Evolutionary conservation across 495 filamentous ascomycete genomes (phyloP).

Genomic region (Podospora tetraspora): DNA sequence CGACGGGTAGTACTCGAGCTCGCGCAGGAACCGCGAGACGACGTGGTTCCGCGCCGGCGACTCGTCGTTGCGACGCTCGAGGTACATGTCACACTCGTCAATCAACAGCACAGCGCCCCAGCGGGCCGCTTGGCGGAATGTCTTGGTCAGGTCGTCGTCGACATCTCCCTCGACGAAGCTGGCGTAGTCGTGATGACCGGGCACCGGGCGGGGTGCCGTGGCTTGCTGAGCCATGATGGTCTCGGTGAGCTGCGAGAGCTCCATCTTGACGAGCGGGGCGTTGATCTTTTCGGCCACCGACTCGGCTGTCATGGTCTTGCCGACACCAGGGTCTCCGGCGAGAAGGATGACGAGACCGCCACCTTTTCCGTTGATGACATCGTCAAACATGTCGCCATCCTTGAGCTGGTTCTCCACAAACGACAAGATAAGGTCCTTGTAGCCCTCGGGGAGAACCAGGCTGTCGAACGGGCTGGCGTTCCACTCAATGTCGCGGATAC

Average conservation of each 20-base stretch:
- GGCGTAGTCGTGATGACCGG: neutral
- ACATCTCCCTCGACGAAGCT: neutral
- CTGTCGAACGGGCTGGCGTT: slow-evolving; percentile 46
- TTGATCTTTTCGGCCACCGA: slow-evolving; percentile 24
- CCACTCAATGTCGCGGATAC: slow-evolving; percentile 37
- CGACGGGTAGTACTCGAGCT: slow-evolving; percentile 46
- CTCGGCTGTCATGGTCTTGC: slow-evolving; percentile 55
- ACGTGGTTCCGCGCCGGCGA: slow-evolving; percentile 38
- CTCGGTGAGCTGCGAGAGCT: slow-evolving; percentile 12
- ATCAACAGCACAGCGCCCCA: slow-evolving; percentile 38
- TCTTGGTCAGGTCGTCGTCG: slow-evolving; percentile 2
- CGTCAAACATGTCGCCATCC: slow-evolving; percentile 27
- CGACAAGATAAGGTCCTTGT: slow-evolving; percentile 46
- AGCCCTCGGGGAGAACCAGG: slow-evolving; percentile 43
- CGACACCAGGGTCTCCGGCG: slow-evolving; percentile 50
- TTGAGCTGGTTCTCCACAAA: slow-evolving; percentile 37
- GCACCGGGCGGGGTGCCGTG: neutral
- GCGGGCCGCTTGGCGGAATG: slow-evolving; percentile 20
- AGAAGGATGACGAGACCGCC: slow-evolving; percentile 29
- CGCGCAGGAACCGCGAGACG: slow-evolving; percentile 44
- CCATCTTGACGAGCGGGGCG: slow-evolving; percentile 24
- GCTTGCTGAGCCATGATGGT: neutral
- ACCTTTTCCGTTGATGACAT: slow-evolving; percentile 45
- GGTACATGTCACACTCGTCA: slow-evolving; percentile 34
- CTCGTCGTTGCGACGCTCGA: slow-evolving; percentile 23